Conservation (phyloP, 805 yeast genomes). For the Candida sakaeoensis region DNA sequence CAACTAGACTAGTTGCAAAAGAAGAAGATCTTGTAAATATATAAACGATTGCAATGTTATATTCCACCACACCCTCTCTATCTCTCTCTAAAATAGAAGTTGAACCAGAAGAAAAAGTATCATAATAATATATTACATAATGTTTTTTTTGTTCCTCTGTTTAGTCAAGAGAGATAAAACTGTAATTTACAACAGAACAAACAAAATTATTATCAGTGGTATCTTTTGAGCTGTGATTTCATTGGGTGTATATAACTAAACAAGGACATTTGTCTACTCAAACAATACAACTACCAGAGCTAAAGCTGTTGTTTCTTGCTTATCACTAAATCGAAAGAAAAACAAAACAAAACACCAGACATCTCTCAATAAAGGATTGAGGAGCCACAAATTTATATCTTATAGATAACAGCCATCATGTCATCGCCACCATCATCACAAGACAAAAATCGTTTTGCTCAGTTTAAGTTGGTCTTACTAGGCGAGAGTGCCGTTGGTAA, state of each 20-base stretch:
- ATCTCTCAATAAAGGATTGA: too few species aligned
- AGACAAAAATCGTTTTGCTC: slow-evolving; percentile 26
- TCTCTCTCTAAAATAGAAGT: too few species aligned
- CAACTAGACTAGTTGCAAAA: not conserved
- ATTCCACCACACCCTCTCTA: too few species aligned
- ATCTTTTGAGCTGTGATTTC: too few species aligned
- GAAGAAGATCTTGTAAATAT: not conserved
- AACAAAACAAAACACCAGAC: too few species aligned
- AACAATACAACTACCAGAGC: not conserved
- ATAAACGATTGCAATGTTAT: not conserved
- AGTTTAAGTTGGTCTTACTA: slow-evolving; percentile 63
- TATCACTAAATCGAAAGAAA: too few species aligned
- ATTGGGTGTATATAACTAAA: too few species aligned
- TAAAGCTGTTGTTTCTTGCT: too few species aligned
- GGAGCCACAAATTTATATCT: too few species aligned
- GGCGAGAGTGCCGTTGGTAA: slow-evolving; percentile 87
- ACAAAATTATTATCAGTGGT: not conserved
- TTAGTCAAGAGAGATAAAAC: not conserved
- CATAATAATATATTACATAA: too few species aligned
- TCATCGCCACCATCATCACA: not conserved
- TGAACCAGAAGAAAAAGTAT: too few species aligned
- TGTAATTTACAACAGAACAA: slow-evolving; percentile 7
- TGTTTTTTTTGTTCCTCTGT: not conserved
- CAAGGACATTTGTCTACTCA: not conserved
- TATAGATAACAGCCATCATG: not conserved